Evolutionary conservation across 1,284 basidiomycete species (phyloP).

Genomic region (Ceratobasidium sp.): DNA sequence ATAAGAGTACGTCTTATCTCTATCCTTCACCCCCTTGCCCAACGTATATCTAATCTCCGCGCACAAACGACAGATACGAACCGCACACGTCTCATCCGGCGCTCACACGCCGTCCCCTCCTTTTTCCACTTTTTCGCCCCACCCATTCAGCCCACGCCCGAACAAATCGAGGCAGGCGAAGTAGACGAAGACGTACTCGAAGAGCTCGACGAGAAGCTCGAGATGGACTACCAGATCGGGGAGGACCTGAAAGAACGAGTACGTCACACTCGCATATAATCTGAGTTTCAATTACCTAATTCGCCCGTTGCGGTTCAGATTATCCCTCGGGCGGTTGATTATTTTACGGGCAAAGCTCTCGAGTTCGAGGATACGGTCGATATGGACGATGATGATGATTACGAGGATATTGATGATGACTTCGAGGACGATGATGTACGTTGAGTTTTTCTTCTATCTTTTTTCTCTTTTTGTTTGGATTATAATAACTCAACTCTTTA

Average conservation of each 20-base stretch:
- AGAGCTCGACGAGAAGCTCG: constrained; percentile 91
- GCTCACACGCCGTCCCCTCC: constrained; percentile 87
- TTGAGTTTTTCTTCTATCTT: neutral
- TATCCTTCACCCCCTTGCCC: no score
- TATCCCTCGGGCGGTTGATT: constrained; percentile 94
- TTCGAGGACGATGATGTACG: constrained; percentile 58
- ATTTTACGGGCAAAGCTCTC: constrained; percentile 96
- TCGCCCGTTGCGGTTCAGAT: constrained; percentile 66
- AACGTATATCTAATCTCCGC: no score
- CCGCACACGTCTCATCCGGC: constrained; percentile 90
- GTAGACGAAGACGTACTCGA: no score
- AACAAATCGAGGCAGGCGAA: no score
- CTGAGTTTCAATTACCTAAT: neutral
- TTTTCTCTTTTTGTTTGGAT: constrained; percentile 18
- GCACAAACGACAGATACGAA: constrained; percentile 68
- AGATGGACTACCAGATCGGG: constrained; percentile 98
- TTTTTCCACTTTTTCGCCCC: constrained; percentile 99
- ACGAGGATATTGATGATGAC: constrained; percentile 60
- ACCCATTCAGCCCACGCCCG: no score
- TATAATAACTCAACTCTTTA: constrained; percentile 11
- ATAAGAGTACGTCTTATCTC: constrained; percentile 81
- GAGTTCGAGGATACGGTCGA: constrained; percentile 85
- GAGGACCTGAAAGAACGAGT: constrained; percentile 99
- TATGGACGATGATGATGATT: constrained; percentile 70
- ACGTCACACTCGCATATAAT: constrained; percentile 45